Base-by-base conservation (phyloP, 495 filamentous ascomycete species). In the Ascodesmis nigricans region DNA sequence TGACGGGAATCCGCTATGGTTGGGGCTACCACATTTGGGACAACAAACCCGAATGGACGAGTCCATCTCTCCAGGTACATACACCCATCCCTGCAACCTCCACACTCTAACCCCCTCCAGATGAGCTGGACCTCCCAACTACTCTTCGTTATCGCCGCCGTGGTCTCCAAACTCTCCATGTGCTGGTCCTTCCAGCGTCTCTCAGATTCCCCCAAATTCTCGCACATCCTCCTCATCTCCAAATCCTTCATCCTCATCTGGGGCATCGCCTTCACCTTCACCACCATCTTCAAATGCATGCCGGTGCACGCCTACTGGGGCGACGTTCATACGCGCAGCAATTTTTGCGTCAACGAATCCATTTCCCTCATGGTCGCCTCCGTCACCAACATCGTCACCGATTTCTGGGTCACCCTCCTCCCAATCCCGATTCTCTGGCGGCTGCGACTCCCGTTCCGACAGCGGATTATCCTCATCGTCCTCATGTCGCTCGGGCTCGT, bases 1-100 rank as follows among this genome's bases (percentile, higher is more conserved):
- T 31, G 2, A 7, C 17, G 9, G 29, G 29, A 8, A 31, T 16
- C 17, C 29, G 16, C n/a, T 31, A 31, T 16, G 29, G 29, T 16
- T 31, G 29, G 29, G 29, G 29, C 17, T 9, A 16, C 9, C 29
- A 31, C 29, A 31, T 31, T 9, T 31, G 29, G 29, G 29, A 31
- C 16, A 31, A 13, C 17, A 8, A n/a, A 7, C 10, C 16, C 9
- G 10, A 1, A 9, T 13, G 16, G n/a, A 13, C 10, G 8, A 1
- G 1, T 16, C 5, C 29, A 10, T 31, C 29, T 13, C 16, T 31
- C 9, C 10, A 31, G 6, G 23, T 25, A 25, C 6, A 11, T 6
- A 6, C 11, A 25, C 11, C 23, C 23, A 11, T 25, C 23, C 23
- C 6, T 11, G 23, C 6, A 11, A 25, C 6, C 11, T 25, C 6